These are phyloP conservation scores for Mycena floridula DNA, from an alignment of 768 basidiomycete genomes.

Conservation along the genomic window DNA sequence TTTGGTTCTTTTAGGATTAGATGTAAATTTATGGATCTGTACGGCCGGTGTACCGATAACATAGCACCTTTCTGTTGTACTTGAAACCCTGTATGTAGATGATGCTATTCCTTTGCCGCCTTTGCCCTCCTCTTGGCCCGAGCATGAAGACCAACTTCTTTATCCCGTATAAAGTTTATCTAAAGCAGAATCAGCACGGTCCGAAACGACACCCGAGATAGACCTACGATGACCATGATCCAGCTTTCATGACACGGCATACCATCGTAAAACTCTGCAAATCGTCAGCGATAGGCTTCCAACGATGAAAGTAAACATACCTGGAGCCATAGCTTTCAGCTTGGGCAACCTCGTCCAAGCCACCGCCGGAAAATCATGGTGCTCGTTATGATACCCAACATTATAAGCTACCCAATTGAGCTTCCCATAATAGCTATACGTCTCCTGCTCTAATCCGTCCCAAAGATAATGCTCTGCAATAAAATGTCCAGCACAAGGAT, in stretches of 20 bases:
- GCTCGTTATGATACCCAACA: conserved; percentile 98
- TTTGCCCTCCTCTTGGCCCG: conserved; percentile 65
- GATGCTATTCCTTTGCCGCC: too few species aligned
- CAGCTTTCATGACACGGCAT: conserved; percentile 87
- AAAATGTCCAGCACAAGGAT: conserved; percentile 96
- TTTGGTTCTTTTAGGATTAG: too few species aligned
- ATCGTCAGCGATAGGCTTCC: too few species aligned
- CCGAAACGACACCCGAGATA: too few species aligned
- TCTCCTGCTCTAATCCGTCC: conserved; percentile 91
- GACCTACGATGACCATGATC: conserved; percentile 92
- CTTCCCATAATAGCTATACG: conserved; percentile 93
- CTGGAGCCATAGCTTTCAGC: conserved; percentile 75
- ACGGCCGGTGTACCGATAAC: too few species aligned
- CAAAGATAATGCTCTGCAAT: conserved; percentile 97
- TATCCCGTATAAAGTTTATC: conserved; percentile 91
- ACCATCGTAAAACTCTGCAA: conserved; percentile 87
- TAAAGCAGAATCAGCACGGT: too few species aligned
- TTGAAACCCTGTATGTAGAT: too few species aligned
- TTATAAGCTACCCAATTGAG: conserved; percentile 92
- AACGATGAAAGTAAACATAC: too few species aligned
- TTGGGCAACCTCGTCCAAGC: conserved; percentile 91
- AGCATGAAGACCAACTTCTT: conserved; percentile 82
- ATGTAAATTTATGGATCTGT: too few species aligned
- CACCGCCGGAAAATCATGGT: conserved; percentile 97
- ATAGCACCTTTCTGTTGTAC: too few species aligned